Conservation (phyloP, 371 early-diverging fungal species). For the Lichtheimia ramosa region DNA sequence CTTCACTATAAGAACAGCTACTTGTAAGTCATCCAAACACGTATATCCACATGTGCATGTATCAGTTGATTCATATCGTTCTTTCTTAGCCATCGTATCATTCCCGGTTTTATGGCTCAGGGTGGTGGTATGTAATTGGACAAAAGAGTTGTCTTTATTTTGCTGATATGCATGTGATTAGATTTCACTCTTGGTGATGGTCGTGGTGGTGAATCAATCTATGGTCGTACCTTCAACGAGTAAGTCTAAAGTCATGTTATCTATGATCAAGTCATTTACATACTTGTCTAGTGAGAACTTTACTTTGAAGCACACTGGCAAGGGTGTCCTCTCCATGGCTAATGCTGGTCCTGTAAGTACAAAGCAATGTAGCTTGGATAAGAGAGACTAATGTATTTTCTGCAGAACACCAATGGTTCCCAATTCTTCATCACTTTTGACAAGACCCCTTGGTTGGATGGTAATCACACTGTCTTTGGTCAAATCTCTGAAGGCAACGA, state of each 20-base stretch:
- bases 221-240: conserved; percentile 94
- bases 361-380: background rate
- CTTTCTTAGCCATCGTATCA: conserved; percentile 79
- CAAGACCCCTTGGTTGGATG: conserved; percentile 84
- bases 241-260: conserved; percentile 23
- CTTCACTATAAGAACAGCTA: conserved; percentile 79
- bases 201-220: conserved; percentile 95
- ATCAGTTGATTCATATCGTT: no score
- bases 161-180: conserved; percentile 7
- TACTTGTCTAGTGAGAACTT: conserved; percentile 89
- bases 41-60: background rate
- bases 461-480: conserved; percentile 89
- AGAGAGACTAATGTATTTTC: background rate
- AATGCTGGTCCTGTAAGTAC: conserved; percentile 81
- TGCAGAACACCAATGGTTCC: conserved; percentile 92
- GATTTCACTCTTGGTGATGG: conserved; percentile 94
- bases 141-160: background rate
- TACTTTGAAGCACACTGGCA: conserved; percentile 78
- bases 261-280: background rate
- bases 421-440: conserved; percentile 93
- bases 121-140: conserved; percentile 73
- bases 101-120: conserved; percentile 97
- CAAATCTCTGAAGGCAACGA: conserved; percentile 80
- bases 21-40: conserved; percentile 58
- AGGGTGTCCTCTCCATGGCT: conserved; percentile 95